Percentiles rank a stretch among this genome's conserved stretches.
Evolutionary conservation across 1,284 basidiomycete genomes (phyloP).

Genomic region (Pisolithus thermaeus): DNA sequence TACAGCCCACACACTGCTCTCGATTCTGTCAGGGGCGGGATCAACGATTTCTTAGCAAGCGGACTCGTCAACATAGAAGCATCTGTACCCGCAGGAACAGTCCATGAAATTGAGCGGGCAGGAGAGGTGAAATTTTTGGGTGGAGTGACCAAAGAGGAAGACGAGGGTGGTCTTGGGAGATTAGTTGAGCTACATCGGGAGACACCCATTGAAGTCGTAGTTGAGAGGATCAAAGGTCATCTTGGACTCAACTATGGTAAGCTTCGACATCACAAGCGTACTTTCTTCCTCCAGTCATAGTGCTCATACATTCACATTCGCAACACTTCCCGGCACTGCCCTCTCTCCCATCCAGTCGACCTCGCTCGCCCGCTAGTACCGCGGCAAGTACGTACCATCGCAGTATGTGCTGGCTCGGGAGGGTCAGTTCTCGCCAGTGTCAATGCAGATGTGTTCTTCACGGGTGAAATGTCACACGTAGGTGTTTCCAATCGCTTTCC

Average conservation of each 20-base stretch:
- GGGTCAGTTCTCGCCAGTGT: slow-evolving; percentile 66
- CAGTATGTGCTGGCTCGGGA: slow-evolving; percentile 84
- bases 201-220: slow-evolving; percentile 53
- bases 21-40: slow-evolving; percentile 76
- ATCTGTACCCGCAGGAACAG: background rate
- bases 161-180: slow-evolving; percentile 64
- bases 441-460: slow-evolving; percentile 78
- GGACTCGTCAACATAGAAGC: slow-evolving; percentile 27
- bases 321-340: background rate
- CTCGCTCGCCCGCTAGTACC: slow-evolving; percentile 50
- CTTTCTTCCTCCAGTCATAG: too few relatives aligned
- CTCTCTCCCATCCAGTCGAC: slow-evolving; percentile 55
- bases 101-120: too few relatives aligned
- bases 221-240: slow-evolving; percentile 62
- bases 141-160: slow-evolving; percentile 31
- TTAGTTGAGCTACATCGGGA: slow-evolving; percentile 56
- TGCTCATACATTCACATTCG: too few relatives aligned
- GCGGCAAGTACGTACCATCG: slow-evolving; percentile 48
- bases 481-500: slow-evolving; percentile 25
- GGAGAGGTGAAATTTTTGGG: slow-evolving; percentile 33
- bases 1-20: slow-evolving; percentile 87
- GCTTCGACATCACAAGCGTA: background rate
- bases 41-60: slow-evolving; percentile 79
- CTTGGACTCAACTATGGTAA: slow-evolving; percentile 61
- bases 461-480: slow-evolving; percentile 90